phyloP scores from a whole-genome alignment of 2,329 filamentous ascomycete genomes.

The Exophiala oligosperma region DNA sequence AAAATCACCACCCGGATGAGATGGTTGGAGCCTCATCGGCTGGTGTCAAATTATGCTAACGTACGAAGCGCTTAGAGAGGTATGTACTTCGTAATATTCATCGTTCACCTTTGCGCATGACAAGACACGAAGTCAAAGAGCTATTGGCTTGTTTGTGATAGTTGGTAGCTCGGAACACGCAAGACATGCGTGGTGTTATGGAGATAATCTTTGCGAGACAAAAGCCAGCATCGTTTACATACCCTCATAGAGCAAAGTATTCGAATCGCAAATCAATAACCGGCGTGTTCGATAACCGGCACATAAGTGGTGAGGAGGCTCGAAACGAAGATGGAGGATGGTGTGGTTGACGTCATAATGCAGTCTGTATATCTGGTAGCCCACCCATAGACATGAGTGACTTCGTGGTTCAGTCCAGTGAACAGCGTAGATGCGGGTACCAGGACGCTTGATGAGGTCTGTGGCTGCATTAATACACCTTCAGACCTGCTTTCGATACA shows the following conservation, averaged over 20 bases:
- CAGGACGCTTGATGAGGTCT: neutral
- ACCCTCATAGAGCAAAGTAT: too few relatives aligned
- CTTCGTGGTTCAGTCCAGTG: too few relatives aligned
- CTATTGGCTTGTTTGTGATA: neutral
- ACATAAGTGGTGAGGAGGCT: too few relatives aligned
- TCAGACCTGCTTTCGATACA: neutral
- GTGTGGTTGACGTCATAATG: neutral
- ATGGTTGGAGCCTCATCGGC: neutral
- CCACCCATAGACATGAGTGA: too few relatives aligned
- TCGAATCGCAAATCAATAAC: too few relatives aligned
- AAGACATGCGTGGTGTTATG: too few relatives aligned
- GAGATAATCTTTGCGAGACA: too few relatives aligned
- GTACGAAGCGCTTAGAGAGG: neutral
- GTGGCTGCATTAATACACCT: neutral
- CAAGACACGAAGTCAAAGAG: neutral
- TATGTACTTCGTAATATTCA: neutral
- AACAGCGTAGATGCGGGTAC: too few relatives aligned
- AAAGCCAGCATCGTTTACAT: too few relatives aligned
- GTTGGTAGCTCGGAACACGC: too few relatives aligned
- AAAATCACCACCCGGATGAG: neutral
- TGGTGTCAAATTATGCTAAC: neutral
- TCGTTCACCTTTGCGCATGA: neutral
- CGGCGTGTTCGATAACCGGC: too few relatives aligned
- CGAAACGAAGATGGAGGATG: neutral
- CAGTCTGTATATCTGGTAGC: neutral